Base-by-base conservation (phyloP, 805 yeast genomes). In the Candida mattraensis region DNA sequence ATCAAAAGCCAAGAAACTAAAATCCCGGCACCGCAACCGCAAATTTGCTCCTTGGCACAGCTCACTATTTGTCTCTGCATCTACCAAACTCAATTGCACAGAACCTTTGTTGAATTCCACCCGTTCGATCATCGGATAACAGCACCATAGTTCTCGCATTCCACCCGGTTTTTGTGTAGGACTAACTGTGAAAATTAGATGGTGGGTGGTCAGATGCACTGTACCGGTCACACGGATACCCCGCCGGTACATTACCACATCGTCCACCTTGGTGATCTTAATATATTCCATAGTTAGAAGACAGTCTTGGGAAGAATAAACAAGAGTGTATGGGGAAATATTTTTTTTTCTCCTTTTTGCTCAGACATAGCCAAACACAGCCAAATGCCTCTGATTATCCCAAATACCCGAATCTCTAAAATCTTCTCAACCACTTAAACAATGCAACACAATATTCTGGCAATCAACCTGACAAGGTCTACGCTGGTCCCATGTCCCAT, bases 11-110 rank as follows among this genome's bases (percentile, higher is more conserved):
- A 88, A 67, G 51, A 75, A 83, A 13, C 89, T 82, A 60, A 86
- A 91, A 59, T 91, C 98, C 45, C 87, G 78, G 54, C 96, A 86
- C 24, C 79, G 74, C 8, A 91, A 54, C 30, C 94, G 74, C 29
- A 91, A 63, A 40, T 78, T 77, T 5, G 82, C 76, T 5, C 67
- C 67, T 21, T 51, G 39, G 22, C 50, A 48, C 21, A 50, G 30
- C 11, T 25, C 37, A n/a, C 45, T 44, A 23, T 44, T 35, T 17
- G 42, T 28, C 9, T 48, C 50, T 2, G 43, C 29, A 7, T 46
- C 51, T 21, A 35, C 37, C 9, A 42, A 20, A 43, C 40, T 45
- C 21, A 56, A 18, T 33, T 58, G 51, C 45, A 79, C 64, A 35
- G 83, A 58, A 44, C 89, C 79, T 44, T 74, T 59, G 42, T 74